Conservation (phyloP, 2,329 filamentous ascomycete species). For the Fusarium gaditjirri region DNA sequence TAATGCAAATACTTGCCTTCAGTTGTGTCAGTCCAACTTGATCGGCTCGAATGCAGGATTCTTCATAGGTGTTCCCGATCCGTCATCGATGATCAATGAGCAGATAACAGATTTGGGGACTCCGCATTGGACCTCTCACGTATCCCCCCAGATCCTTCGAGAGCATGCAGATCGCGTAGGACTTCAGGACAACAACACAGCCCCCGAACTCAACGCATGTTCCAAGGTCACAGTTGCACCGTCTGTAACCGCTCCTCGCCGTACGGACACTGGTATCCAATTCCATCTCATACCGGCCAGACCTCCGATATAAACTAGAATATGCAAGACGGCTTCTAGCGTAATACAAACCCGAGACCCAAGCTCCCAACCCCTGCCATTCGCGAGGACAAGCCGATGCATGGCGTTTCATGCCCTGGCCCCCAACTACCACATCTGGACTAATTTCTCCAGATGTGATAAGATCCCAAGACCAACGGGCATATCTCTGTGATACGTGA, state of each 20-base stretch:
- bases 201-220: background rate
- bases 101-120: background rate
- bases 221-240: background rate
- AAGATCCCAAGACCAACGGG: slow-evolving; percentile 1
- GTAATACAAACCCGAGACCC: background rate
- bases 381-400: slow-evolving; percentile 10
- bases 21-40: too few relatives aligned
- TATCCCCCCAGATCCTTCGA: background rate
- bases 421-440: slow-evolving; percentile 4
- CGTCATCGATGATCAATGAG: background rate
- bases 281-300: background rate
- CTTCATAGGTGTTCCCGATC: background rate
- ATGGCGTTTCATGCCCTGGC: background rate
- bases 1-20: background rate
- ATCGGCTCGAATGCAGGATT: background rate
- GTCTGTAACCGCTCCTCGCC: background rate
- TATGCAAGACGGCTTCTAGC: slow-evolving; percentile 17
- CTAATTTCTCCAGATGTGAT: background rate
- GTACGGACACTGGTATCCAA: background rate
- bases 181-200: fast-evolving
- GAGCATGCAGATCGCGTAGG: background rate
- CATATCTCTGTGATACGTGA: background rate
- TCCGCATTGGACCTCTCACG: background rate
- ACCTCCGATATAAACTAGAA: background rate
- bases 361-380: background rate